Evolutionary conservation across 176 grass and related monocot species (phyloP), one percentile per base, ranked within the genome.

Genomic region (Bothriochloa decipiens): DNA sequence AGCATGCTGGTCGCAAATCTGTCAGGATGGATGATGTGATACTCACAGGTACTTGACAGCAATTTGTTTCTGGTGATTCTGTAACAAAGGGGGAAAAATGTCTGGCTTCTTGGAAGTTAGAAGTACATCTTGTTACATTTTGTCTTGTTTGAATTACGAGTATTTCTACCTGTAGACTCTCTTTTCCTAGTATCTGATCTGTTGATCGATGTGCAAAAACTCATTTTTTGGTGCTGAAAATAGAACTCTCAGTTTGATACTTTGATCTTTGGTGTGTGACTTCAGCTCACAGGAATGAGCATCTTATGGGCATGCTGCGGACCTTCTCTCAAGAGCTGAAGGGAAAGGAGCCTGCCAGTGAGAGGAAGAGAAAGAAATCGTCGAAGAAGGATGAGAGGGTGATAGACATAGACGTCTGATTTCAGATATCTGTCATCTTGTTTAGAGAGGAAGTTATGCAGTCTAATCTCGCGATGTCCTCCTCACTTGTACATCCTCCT

Each of bases 1-100:
- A 96, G 35, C 97, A 96, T 84, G 90, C 88, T 26, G 84, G 91
- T 42, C 97, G 93, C 45, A 99, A 99, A 82, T 94, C 97, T 37
- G 75, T 96, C 65, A 96, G 83, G 77, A 86, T 92, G 87, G 91
- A 96, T 68, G 97, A 99, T 84, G 91, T 94, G 61, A 88, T 92
- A 65, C 88, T 99, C 37, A 79, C 91, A 84, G 91, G 96, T 96
- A 94, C 71, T 80, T 72, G 23, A 75, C 8, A 60, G 42, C 57
- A 76, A 63, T 69, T 65, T 65, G 33, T 80, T 60, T 60, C 17
- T 70, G 28, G 8, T 86, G 20, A 61, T 58, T 55, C 17, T 67
- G 23, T 65, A 83, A 64, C 6, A 87, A 77, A 16, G 55, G 35
- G 16, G 4, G 43, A 78, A 32, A 25, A 69, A 74, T 11, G 61